Conservation (phyloP, 1,284 basidiomycete species). For the Neonothopanus nambi region DNA sequence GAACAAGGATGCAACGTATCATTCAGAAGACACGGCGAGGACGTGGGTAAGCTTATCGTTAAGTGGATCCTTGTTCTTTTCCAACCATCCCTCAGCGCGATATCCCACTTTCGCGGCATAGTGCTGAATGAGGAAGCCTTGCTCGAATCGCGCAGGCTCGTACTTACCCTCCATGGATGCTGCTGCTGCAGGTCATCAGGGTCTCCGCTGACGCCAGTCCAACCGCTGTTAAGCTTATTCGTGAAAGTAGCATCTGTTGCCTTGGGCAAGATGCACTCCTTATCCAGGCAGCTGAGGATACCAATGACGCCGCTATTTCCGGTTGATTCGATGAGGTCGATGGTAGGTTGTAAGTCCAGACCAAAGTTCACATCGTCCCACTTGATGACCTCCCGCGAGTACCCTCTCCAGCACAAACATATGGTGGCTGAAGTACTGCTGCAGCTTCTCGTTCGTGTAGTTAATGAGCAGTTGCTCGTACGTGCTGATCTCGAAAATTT, state of each 20-base stretch:
- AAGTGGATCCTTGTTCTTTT: conserved; percentile 99
- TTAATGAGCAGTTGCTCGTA: conserved; percentile 99
- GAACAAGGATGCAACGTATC: conserved; percentile 84
- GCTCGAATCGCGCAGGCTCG: conserved; percentile 84
- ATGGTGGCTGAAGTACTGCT: conserved; percentile 99
- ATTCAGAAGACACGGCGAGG: conserved; percentile 81
- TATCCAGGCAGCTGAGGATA: conserved; percentile 92
- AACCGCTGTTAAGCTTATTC: conserved; percentile 82
- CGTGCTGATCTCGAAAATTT: conserved; percentile 89
- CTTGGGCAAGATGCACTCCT: conserved; percentile 99
- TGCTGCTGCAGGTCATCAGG: conserved; percentile 41
- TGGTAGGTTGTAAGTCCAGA: conserved; percentile 95
- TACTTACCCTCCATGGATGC: conserved; percentile 85
- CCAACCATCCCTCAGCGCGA: conserved; percentile 94
- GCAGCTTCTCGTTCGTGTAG: conserved; percentile 96
- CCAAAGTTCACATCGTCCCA: conserved; percentile 99
- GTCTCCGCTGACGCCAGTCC: conserved; percentile 51
- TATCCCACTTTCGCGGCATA: conserved; percentile 99
- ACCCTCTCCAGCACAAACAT: conserved; percentile 99
- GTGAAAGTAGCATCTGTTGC: conserved; percentile 96
- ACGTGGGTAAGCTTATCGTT: conserved; percentile 96
- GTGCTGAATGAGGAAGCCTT: conserved; percentile 95
- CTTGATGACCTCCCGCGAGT: conserved; percentile 93
- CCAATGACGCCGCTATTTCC: conserved; percentile 69
- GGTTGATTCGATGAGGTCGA: conserved; percentile 93